These are phyloP conservation scores for Trebouxiophyceae sp. DNA, from an alignment of 163 green algal genomes.

Conservation along the genomic window DNA sequence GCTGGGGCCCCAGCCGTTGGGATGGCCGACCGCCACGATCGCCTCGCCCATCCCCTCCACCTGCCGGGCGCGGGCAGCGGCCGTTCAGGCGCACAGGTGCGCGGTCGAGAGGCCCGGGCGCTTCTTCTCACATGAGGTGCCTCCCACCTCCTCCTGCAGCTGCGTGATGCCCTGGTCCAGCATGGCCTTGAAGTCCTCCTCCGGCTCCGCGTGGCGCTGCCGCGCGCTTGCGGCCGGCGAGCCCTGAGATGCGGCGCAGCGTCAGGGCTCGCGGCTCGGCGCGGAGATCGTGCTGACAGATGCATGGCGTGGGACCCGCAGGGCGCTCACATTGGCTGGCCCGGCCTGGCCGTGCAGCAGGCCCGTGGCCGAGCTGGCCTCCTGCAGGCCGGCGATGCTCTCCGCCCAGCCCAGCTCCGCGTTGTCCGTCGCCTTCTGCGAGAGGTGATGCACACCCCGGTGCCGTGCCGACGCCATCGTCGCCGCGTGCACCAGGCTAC, in stretches of 20 bases:
- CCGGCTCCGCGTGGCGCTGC: background rate
- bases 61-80: no score
- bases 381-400: constrained; percentile 49
- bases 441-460: constrained; percentile 1
- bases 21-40: constrained; percentile 54
- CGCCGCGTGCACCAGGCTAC: background rate
- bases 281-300: background rate
- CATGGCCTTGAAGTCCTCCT: constrained; percentile 43
- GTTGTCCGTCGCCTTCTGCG: background rate
- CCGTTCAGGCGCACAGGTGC: no score
- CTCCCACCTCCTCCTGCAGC: constrained; percentile 45
- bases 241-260: background rate
- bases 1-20: constrained; percentile 53
- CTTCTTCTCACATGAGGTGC: background rate
- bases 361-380: constrained; percentile 41
- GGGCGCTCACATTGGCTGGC: no score
- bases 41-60: constrained; percentile 60
- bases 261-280: no score
- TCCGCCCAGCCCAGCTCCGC: constrained; percentile 58
- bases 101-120: no score
- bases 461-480: background rate
- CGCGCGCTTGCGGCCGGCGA: background rate
- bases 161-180: constrained; percentile 50
- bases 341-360: no score
- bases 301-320: no score